Evolutionary conservation across 2,329 filamentous ascomycete genomes (phyloP), one percentile per base, ranked within the genome.

Genomic region (Cercospora sp.): DNA sequence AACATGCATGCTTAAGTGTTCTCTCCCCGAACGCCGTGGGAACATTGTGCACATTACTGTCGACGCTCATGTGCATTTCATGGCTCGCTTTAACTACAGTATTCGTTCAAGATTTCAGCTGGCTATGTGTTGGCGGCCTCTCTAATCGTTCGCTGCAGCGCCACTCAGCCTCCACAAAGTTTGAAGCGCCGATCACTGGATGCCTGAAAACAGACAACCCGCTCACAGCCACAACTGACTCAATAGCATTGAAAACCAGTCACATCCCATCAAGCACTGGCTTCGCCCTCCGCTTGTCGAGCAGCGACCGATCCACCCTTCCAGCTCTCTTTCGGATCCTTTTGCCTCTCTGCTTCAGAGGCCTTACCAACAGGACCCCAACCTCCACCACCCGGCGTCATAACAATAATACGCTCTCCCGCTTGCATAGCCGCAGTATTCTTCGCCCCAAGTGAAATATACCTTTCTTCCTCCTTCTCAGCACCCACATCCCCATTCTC

Each of bases 331-430:
- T 81, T 86, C 26, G 86, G 86, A 80, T 97, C 92, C 61, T 79
- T 77, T 51, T 69, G 70, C 49, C 72, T 67, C 34, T 71, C 63
- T 69, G 80, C 79, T 61, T 83, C 81, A 40, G 83, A 89, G 73
- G 87, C 83, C 66, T 86, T 82, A 0, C 89, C 90, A 0, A 84
- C 81, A 45, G 80, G 80, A 0, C 91, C 91, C 90, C 91, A 94
- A 0, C 89, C 92, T 51, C 92, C 92, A 64, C 92, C 92, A 32
- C 92, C 92, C 2, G 92, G 92, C 4, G 92, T 94, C 71, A 85
- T 85, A 18, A 95, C 84, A 65, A 94, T 91, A 75, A 94, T 93
- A 6, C 91, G 83, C 76, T 95, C 92, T 0, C 92, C 92, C 0
- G 88, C 83, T 75, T 88, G 84, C 90, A 94, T 93, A 12, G 86